Evolutionary conservation across 805 yeast genomes (phyloP).

Genomic region (Myxozyma monticola): DNA sequence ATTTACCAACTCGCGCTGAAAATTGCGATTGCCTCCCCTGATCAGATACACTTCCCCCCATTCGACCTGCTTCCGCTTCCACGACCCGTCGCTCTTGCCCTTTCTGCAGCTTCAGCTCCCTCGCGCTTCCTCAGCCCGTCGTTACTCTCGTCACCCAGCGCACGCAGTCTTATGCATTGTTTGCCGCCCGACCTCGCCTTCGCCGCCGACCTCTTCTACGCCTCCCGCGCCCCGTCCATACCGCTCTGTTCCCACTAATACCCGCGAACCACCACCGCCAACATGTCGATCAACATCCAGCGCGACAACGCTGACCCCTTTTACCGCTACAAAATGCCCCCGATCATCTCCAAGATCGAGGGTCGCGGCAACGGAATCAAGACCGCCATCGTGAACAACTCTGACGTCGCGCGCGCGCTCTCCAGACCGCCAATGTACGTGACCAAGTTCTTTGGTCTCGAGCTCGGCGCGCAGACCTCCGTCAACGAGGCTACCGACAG

Average conservation of each 20-base stretch:
- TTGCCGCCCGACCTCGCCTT: slow-evolving; percentile 2
- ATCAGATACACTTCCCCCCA: too few species aligned
- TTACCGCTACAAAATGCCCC: slow-evolving; percentile 99
- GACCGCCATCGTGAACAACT: slow-evolving; percentile 84
- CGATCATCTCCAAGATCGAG: slow-evolving; percentile 93
- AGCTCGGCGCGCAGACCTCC: slow-evolving; percentile 94
- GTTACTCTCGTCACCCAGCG: too few species aligned
- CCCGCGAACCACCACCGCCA: not conserved
- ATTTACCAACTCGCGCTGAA: too few species aligned
- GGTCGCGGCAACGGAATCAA: slow-evolving; percentile 99
- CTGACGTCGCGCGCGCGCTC: slow-evolving; percentile 92
- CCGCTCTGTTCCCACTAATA: not conserved
- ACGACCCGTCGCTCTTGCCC: too few species aligned
- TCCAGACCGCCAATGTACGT: slow-evolving; percentile 91
- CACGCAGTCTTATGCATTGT: slow-evolving; percentile 21
- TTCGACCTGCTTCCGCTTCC: too few species aligned
- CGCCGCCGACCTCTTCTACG: slow-evolving; percentile 4
- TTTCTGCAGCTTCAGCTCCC: too few species aligned
- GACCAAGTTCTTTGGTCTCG: slow-evolving; percentile 92
- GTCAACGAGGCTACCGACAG: slow-evolving; percentile 79
- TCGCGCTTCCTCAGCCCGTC: too few species aligned
- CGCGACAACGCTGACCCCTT: slow-evolving; percentile 98
- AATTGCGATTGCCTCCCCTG: too few species aligned
- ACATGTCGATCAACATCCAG: slow-evolving; percentile 57
- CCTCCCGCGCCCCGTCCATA: slow-evolving; percentile 24